Base-by-base conservation (phyloP, 1,139 yeast species). In the Kurtzmaniella quercitrusa region DNA sequence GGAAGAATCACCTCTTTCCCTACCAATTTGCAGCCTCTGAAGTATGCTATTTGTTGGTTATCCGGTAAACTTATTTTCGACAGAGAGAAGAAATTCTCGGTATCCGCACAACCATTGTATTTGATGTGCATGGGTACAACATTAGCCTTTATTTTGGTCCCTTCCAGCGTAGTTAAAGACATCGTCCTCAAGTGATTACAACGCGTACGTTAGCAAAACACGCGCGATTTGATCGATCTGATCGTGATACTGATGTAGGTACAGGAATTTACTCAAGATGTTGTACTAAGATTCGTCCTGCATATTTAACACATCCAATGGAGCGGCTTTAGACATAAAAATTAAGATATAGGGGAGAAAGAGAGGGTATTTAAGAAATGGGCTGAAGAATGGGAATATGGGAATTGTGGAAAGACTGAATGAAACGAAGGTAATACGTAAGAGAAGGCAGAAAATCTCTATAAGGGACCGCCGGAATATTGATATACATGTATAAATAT, bases 121-220 rank as follows among this genome's bases (percentile, higher is more conserved):
- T 69, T 65, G 25, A 73, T 66, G 44, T 63, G 70, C 49, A 68
- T 58, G 1, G 78, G 77, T 2, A 73, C 58, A 15, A 73, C 52
- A 41, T 66, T 68, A 10, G 69, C 73, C 15, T n/a, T 21, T 15
- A 40, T 18, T 12, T 31, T 10, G 21, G 43, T 42, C 3, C 27
- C 41, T 15, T 41, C 43, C 15, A 12, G 15, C 11, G 41, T 33
- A 16, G 36, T 25, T 17, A 43, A 25, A n/a, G 46, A 43, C 46
- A 43, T 43, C 21, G 25, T 23, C 5, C 4, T n/a, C 10, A 10
- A 11, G 31, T 6, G 31, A 11, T 6, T 10, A 6, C n/a, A 10
- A 27, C 31, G 31, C n/a, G 31, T 27, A 6, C 5, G 14, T 4
- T n/a, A 7, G 25, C 10, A 3, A 27, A 27, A 27, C n/a, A 27